Evolutionary conservation across 73 alveolate species (phyloP), one percentile per base, ranked within the genome.

Genomic region (Paramecium octaurelia): DNA sequence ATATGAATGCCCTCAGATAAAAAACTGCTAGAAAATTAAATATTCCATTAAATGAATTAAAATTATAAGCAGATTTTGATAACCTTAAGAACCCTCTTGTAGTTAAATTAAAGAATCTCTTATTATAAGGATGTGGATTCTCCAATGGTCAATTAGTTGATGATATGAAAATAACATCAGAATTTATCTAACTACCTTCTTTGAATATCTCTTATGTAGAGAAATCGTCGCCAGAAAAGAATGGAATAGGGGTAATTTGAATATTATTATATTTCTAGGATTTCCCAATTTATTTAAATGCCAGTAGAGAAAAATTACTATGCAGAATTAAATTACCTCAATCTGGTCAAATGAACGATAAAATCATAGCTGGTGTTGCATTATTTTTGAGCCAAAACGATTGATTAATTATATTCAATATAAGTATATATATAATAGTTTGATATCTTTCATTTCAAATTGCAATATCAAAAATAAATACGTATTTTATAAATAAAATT

Each of bases 1-100:
- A 97, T 97, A 93, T 98, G 90, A 98, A 98, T 95, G 99, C 99
- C 21, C 93, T 97, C 29, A 97, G 99, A 93, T 97, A 98, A 89
- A 96, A 96, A 83, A 88, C 98, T 42, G 99, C 99, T 20, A 97
- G 99, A 96, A 95, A 93, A 93, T 88, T 95, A 71, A 92, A 96
- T 58, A 92, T 92, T 50, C 99, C 99, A 38, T 97, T 98, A 70
- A 99, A 98, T 95, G 99, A 97, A 92, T 92, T 98, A 60, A 98
- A 97, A 88, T 93, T 98, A 46, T 97, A 93, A 35, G 96, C 99
- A n/a, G 95, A 96, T 75, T 98, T 98, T 94, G 98, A 97, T 24
- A 58, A 59, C 46, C 92, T 96, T 11, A 87, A 69, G 46, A 3
- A 88, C 27, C 92, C 92, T 14, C 87, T 93, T 20, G 84, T 93